phyloP scores from a whole-genome alignment of 2,329 filamentous ascomycete species.

The Exserohilum turcica region DNA sequence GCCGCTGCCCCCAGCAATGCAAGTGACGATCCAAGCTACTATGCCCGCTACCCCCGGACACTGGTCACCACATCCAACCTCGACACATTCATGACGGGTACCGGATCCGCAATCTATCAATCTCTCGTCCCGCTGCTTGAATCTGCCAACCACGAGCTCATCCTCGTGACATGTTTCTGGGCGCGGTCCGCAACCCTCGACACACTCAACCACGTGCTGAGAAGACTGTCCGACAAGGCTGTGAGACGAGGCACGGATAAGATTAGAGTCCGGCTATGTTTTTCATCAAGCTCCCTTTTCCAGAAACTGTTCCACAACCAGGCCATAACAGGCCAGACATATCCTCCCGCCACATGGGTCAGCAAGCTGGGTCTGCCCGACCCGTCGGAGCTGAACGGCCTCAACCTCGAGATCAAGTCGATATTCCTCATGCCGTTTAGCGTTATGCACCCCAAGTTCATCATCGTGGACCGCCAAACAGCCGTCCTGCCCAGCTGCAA shows the following conservation, averaged over 20 bases:
- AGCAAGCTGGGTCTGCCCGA: conserved; percentile 67
- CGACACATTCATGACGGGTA: conserved; percentile 50
- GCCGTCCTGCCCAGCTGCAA: conserved; percentile 81
- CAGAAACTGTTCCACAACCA: conserved; percentile 78
- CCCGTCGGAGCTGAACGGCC: conserved; percentile 58
- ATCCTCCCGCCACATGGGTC: conserved; percentile 64
- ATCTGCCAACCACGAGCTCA: conserved; percentile 66
- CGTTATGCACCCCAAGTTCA: conserved; percentile 87
- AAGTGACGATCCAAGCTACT: conserved; percentile 49
- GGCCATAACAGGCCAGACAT: conserved; percentile 65
- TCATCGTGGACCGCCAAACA: conserved; percentile 70
- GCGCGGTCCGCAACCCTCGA: conserved; percentile 67
- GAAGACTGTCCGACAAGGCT: conserved; percentile 61
- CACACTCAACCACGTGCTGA: conserved; percentile 63
- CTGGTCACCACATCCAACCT: conserved; percentile 45
- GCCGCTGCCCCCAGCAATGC: conserved; percentile 26
- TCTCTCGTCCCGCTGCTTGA: conserved; percentile 66
- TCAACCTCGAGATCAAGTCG: conserved; percentile 75
- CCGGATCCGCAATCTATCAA: conserved; percentile 51
- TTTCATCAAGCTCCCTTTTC: conserved; percentile 73
- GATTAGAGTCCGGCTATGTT: conserved; percentile 72
- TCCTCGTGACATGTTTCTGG: conserved; percentile 86
- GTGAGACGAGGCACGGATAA: conserved; percentile 39
- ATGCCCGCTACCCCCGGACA: conserved; percentile 39
- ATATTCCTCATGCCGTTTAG: conserved; percentile 80